Base-by-base conservation (phyloP, 768 basidiomycete species). In the Serendipita sp. region DNA sequence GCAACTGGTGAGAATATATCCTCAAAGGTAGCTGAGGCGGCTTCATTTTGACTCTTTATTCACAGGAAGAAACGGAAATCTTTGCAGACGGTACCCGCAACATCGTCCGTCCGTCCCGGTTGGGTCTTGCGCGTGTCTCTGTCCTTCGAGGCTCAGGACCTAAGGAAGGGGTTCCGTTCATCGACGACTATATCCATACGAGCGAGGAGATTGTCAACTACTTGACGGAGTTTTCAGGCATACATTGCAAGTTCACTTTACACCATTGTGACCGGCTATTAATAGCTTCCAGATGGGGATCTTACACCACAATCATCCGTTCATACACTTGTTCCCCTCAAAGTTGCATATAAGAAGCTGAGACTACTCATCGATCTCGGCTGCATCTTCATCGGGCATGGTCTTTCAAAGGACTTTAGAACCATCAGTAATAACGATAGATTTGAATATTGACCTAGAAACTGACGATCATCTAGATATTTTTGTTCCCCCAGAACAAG, bases 311-410 rank as follows among this genome's bases (percentile, higher is more conserved):
- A 80, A 62, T 74, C 82, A 42, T 94, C 94, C 1, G 81, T 80
- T 3, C 82, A 96, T 70, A 96, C 94, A 0, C 77, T 98, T 50
- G 96, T 95, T 1, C 95, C 96, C 0, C 75, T 97, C 63, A 99
- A 99, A 69, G 81, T 95, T n/a, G 96, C 93, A 1, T 99, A 98
- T 76, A 98, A 98, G 78, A 99, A 99, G 71, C 76, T 99, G 13
- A 83, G 96, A 1, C 73, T 94, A 20, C 77, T 98, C 3, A 93
- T 98, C 20, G 96, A 99, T 71, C 79, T 86, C 24, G 93, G 94
- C 3, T 99, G 96, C 70, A 88, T 92, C 63, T 99, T 99, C 71
- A 87, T 98, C 62, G 96, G 96, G 0, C 96, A 99, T 68, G 96
- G 96, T 3, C 80, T 99, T 17, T 87, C 91, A 16, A 97, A 98